Conservation (phyloP, 768 basidiomycete genomes). For the Boletus patriciae region DNA sequence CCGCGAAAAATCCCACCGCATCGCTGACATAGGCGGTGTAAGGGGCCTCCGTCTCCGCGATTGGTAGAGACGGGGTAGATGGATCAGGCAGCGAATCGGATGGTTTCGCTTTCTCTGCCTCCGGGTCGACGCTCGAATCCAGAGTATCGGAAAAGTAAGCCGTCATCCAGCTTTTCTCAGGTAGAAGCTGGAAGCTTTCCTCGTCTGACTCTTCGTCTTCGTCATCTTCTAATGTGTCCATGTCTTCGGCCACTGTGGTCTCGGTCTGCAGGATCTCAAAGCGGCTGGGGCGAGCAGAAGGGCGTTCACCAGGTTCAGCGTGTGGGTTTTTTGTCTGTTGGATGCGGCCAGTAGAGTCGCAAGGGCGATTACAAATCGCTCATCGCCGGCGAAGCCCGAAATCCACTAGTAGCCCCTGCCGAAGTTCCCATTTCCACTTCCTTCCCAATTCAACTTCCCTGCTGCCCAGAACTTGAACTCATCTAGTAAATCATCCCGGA, state of each 20-base stretch:
- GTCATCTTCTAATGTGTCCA: background rate
- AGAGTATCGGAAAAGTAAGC: background rate
- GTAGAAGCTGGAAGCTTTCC: conserved; percentile 3
- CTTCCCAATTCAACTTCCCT: too few species aligned
- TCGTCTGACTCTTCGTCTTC: conserved; percentile 12
- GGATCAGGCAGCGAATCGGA: background rate
- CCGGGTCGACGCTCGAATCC: background rate
- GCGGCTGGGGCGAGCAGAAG: conserved; percentile 16
- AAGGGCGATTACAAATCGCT: too few species aligned
- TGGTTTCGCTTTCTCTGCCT: background rate
- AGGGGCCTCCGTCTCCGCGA: background rate
- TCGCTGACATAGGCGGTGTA: conserved; percentile 25
- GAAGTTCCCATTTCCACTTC: too few species aligned
- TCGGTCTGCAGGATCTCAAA: conserved; percentile 15
- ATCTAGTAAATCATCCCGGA: too few species aligned
- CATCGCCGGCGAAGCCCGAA: too few species aligned
- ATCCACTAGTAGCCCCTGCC: too few species aligned
- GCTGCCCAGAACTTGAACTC: too few species aligned
- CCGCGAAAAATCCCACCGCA: conserved; percentile 37
- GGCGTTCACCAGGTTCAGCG: background rate
- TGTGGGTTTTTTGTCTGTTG: background rate
- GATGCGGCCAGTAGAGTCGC: too few species aligned
- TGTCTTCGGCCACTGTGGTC: background rate
- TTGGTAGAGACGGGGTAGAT: background rate
- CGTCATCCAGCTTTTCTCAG: conserved; percentile 36